Percentiles rank a stretch among this genome's conserved stretches.
phyloP scores from a whole-genome alignment of 106 monocot species.

The Phalaenopsis equestris region DNA sequence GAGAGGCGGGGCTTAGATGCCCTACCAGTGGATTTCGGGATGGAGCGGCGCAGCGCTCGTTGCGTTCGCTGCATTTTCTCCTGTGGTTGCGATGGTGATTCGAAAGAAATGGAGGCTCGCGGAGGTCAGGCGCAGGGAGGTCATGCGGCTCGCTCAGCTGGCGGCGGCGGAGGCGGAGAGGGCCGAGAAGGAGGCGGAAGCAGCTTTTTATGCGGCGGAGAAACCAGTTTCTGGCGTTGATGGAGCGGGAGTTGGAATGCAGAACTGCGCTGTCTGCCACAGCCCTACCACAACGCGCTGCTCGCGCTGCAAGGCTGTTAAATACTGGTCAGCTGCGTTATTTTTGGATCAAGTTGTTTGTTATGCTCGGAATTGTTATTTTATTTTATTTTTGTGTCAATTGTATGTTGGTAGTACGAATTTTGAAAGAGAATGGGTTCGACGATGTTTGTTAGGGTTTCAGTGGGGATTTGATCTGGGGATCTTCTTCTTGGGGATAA shows the following conservation, averaged over 20 bases:
- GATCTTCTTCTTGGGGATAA: neutral
- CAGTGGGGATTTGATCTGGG: neutral
- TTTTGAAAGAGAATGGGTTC: neutral
- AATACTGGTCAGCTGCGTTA: constrained; percentile 4
- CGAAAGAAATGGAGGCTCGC: constrained; percentile 9
- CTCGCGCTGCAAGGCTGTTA: constrained; percentile 9
- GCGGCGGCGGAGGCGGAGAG: constrained; percentile 11
- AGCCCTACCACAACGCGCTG: constrained; percentile 12
- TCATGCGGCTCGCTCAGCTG: neutral
- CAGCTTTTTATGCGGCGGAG: neutral
- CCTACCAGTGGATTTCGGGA: constrained; percentile 4
- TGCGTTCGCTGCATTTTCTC: neutral
- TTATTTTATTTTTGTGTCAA: neutral
- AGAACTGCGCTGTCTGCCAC: constrained; percentile 5
- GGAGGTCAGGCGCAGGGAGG: constrained; percentile 3
- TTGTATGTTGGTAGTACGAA: neutral
- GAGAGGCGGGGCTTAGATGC: constrained; percentile 5
- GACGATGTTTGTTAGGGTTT: neutral
- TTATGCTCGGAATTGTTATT: neutral
- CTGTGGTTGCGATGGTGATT: constrained; percentile 2
- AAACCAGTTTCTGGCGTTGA: neutral
- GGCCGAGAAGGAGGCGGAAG: constrained; percentile 8
- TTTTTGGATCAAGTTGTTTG: neutral
- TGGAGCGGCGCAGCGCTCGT: constrained; percentile 3
- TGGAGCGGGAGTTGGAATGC: neutral